Conservation (phyloP, 2,329 filamentous ascomycete genomes). For the Phialophora tarda region DNA sequence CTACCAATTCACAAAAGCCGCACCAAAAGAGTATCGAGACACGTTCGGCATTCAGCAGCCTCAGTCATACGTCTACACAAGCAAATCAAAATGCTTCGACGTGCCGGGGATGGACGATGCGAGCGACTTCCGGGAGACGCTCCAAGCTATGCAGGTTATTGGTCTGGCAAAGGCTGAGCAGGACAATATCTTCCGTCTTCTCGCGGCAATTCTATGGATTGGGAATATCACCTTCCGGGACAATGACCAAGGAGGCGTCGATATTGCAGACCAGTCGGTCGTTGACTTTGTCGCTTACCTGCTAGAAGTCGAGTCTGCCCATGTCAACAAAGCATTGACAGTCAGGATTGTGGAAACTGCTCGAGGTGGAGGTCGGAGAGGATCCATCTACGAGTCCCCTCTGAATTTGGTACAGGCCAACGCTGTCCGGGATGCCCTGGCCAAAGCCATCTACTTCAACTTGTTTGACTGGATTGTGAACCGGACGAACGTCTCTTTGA, state of each 20-base stretch:
- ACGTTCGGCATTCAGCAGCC: conserved; percentile 90
- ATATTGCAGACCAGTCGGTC: conserved; percentile 84
- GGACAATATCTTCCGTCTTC: conserved; percentile 94
- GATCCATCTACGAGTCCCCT: conserved; percentile 73
- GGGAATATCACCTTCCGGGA: conserved; percentile 92
- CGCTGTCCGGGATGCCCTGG: conserved; percentile 85
- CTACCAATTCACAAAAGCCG: conserved; percentile 97
- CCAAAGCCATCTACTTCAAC: conserved; percentile 97
- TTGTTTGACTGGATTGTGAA: conserved; percentile 98
- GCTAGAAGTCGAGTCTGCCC: conserved; percentile 79
- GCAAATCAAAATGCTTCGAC: conserved; percentile 90
- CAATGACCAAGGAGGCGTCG: conserved; percentile 86
- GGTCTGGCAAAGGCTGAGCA: conserved; percentile 86
- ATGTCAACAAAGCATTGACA: conserved; percentile 85
- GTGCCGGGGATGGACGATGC: conserved; percentile 93
- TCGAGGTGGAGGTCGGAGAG: conserved; percentile 65
- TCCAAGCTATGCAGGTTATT: conserved; percentile 94
- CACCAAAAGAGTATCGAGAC: conserved; percentile 82
- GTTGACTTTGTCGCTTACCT: conserved; percentile 95
- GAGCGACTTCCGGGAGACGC: conserved; percentile 84
- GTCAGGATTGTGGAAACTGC: conserved; percentile 80
- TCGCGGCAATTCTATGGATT: conserved; percentile 89
- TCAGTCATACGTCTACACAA: conserved; percentile 92
- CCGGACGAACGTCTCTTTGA: conserved; percentile 85
- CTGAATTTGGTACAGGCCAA: conserved; percentile 85